Base-by-base conservation (phyloP, 2,329 filamentous ascomycete species). In the Botrytis deweyae region DNA sequence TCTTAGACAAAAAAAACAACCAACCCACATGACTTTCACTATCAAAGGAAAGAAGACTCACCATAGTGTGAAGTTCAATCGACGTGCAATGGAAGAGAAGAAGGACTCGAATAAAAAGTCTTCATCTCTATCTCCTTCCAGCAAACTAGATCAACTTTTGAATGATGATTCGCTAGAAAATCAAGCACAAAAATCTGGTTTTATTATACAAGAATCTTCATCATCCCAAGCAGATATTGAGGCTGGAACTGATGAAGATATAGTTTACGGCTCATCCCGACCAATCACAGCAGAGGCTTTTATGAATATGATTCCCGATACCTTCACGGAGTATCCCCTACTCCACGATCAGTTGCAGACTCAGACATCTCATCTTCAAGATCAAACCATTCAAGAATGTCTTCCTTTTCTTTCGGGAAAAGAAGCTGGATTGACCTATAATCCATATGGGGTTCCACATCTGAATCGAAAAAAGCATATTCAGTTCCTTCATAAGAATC, bases 371-470 rank as follows among this genome's bases (percentile, higher is more conserved):
- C 81, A 83, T 68, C 81, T 88, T 42, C 93, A 97, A 82, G 87
- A 91, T 74, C 85, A 89, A 73, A 95, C 92, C 0, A 84, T 93
- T 72, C 83, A 89, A 55, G 87, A 88, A 79, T 93, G 93, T 78
- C 83, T 94, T 44, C 91, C 92, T 0, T 91, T 90, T 76, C 85
- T 97, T 25, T 84, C 85, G 49, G 85, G 85, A 67, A 84, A 87
- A 74, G 84, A 85, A 38, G 82, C 83, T 33, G 82, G 83, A 40
- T 81, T 86, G 70, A 78, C 83, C 29, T 87, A 88, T 83, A 97
- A 97, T 83, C 84, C 84, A 70, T 86, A 91, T 81, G 94, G 94
- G 22, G 84, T 98, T 52, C 93, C 94, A 22, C 87, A 86, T 73
- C 88, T 99, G n/a, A 87, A 91, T 78, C 89, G 92, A 61, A 84